Evolutionary conservation across 345 rosid genomes (phyloP).

Genomic region (Populus euphratica): DNA sequence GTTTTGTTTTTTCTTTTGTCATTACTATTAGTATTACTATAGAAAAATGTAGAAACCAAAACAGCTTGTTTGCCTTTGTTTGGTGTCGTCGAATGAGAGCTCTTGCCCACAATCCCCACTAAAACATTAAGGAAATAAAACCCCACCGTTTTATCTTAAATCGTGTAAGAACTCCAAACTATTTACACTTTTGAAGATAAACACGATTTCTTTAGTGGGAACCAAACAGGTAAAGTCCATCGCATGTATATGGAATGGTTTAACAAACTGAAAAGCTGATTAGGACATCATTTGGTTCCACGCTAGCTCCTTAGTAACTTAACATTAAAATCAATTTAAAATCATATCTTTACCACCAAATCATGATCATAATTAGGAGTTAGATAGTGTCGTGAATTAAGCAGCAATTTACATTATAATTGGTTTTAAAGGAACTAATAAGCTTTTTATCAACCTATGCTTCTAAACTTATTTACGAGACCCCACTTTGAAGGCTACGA

Average conservation of each 20-base stretch:
- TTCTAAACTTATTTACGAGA: not conserved
- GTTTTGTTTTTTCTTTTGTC: not conserved
- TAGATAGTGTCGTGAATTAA: slow-evolving; percentile 29
- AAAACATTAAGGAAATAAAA: too few species aligned
- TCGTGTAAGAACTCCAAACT: too few species aligned
- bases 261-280: slow-evolving; percentile 13
- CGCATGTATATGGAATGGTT: not conserved
- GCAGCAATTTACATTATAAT: slow-evolving; percentile 23
- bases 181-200: too few species aligned
- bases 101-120: too few species aligned
- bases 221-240: not conserved
- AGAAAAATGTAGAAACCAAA: too few species aligned
- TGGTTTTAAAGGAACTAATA: slow-evolving; percentile 22
- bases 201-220: not conserved
- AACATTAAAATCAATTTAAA: slow-evolving; percentile 6
- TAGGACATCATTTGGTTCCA: slow-evolving; percentile 8
- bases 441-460: slow-evolving; percentile 9
- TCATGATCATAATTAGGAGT: slow-evolving; percentile 20
- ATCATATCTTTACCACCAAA: slow-evolving; percentile 1
- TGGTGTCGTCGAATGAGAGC: too few species aligned
- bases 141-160: too few species aligned
- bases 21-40: not conserved
- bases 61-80: too few species aligned
- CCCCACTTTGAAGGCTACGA: slow-evolving; percentile 9
- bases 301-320: slow-evolving; percentile 3